These are phyloP conservation scores for Podospora bellae-mahoneyi DNA, from an alignment of 495 filamentous ascomycete species.

Conservation along the genomic window DNA sequence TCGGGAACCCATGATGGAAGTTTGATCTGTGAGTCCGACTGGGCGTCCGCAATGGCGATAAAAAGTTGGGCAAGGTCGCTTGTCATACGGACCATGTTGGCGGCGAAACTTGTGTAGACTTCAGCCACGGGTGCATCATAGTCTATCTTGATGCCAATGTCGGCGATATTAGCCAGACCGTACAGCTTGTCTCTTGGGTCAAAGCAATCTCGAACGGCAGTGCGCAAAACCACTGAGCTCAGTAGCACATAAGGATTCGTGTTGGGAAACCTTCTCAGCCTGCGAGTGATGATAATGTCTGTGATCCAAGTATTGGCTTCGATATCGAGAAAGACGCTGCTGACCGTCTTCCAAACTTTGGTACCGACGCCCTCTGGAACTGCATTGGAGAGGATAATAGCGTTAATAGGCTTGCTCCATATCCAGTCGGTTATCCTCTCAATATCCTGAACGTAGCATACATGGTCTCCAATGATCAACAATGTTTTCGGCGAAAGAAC, in stretches of 20 bases:
- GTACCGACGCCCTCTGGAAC: neutral
- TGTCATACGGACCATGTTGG: neutral
- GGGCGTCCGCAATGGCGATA: neutral
- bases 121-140: neutral
- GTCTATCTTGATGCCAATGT: neutral
- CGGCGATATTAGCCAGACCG: neutral
- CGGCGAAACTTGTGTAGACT: neutral
- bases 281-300: neutral
- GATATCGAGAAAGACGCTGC: neutral
- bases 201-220: neutral
- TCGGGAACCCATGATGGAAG: neutral
- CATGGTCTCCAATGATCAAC: neutral
- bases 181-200: neutral
- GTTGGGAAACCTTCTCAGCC: neutral
- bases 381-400: neutral
- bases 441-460: neutral
- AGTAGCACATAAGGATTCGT: neutral
- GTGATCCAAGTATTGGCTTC: neutral
- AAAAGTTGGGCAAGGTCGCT: neutral
- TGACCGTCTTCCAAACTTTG: neutral
- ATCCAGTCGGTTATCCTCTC: neutral
- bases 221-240: neutral
- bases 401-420: neutral
- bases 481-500: neutral
- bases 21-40: neutral